Conservation (phyloP, 768 basidiomycete species). For the Cystofilobasidium macerans region DNA sequence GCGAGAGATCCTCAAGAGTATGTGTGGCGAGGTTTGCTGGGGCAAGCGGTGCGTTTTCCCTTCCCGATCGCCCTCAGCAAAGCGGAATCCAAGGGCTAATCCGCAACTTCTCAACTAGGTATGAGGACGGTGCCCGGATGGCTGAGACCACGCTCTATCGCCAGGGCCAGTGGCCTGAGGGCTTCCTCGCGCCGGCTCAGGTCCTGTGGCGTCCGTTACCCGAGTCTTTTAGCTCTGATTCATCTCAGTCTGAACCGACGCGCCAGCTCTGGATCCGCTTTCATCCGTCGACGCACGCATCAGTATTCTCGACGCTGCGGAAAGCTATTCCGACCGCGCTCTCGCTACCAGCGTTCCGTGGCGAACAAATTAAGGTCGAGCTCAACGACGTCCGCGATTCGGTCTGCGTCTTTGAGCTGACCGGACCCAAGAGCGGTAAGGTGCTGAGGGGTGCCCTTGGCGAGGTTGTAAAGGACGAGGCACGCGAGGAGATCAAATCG, state of each 20-base stretch:
- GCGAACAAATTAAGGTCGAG: slow-evolving; percentile 43
- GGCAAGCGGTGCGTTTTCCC: slow-evolving; percentile 31
- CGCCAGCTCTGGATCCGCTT: slow-evolving; percentile 62
- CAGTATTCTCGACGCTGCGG: slow-evolving; percentile 48
- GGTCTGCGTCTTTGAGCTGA: slow-evolving; percentile 73
- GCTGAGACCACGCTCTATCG: slow-evolving; percentile 18
- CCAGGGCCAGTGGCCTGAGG: slow-evolving; percentile 4
- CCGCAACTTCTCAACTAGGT: too few species aligned
- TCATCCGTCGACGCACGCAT: slow-evolving; percentile 62
- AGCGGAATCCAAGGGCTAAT: background rate
- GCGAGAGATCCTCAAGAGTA: slow-evolving; percentile 46
- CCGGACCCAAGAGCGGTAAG: slow-evolving; percentile 72
- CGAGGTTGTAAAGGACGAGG: slow-evolving; percentile 32
- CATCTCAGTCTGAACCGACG: background rate
- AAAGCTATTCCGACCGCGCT: slow-evolving; percentile 47
- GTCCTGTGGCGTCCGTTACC: slow-evolving; percentile 16
- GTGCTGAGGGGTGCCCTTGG: slow-evolving; percentile 44
- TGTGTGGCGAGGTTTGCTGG: slow-evolving; percentile 39
- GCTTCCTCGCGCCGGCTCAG: slow-evolving; percentile 18
- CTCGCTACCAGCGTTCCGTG: slow-evolving; percentile 34
- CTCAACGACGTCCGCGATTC: slow-evolving; percentile 60
- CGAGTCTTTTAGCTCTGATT: too few species aligned
- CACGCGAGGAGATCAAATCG: slow-evolving; percentile 8
- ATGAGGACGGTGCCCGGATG: slow-evolving; percentile 10
- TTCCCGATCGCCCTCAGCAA: too few species aligned